Evolutionary conservation across 2,329 filamentous ascomycete genomes (phyloP).

Genomic region (Pseudopyricularia javanii): DNA sequence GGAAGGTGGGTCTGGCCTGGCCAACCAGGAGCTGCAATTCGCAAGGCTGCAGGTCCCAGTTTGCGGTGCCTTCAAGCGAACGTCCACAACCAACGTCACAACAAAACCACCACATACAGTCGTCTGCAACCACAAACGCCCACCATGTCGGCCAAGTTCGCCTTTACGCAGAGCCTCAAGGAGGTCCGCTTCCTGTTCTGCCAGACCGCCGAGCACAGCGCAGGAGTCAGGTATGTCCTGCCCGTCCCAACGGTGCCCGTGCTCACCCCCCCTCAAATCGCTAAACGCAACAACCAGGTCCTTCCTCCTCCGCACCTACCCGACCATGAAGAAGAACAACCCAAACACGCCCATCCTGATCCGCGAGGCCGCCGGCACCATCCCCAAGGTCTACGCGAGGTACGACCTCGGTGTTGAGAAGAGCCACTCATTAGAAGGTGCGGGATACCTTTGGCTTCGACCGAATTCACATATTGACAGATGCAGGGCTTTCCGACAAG

Average conservation of each 20-base stretch:
- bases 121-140: not conserved
- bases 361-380: constrained; percentile 75
- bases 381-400: constrained; percentile 81
- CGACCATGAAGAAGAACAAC: constrained; percentile 99
- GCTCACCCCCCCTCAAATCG: too few species aligned
- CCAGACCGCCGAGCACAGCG: constrained; percentile 85
- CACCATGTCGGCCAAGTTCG: constrained; percentile 75
- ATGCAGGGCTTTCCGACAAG: constrained; percentile 40
- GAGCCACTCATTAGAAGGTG: constrained; percentile 41
- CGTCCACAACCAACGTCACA: not conserved
- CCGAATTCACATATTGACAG: not conserved
- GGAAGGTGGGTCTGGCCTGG: not conserved
- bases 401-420: constrained; percentile 57
- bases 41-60: not conserved
- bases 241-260: too few species aligned
- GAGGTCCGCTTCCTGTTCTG: constrained; percentile 97
- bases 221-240: constrained; percentile 24
- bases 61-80: not conserved
- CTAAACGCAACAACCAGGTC: constrained; percentile 40
- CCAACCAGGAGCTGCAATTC: not conserved
- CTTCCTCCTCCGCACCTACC: constrained; percentile 85
- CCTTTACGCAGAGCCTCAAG: constrained; percentile 77
- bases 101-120: not conserved
- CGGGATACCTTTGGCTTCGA: too few species aligned
- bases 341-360: constrained; percentile 87